phyloP scores from a whole-genome alignment of 1,284 basidiomycete species.

The Melampsora larici-populina region DNA sequence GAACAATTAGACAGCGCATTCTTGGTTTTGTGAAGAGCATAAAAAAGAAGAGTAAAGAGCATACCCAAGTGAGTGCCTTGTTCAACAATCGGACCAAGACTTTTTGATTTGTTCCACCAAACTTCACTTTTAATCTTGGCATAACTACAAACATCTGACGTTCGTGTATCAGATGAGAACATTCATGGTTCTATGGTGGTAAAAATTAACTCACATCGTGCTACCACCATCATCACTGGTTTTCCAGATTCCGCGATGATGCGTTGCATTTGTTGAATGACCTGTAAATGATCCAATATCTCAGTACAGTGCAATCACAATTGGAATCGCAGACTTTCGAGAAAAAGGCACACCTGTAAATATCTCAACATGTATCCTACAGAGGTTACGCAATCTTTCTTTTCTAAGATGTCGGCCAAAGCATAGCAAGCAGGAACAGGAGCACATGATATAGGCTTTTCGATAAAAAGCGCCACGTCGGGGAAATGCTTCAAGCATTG shows the following conservation, averaged over 20 bases:
- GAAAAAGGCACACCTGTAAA: slow-evolving; percentile 40
- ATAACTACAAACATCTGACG: slow-evolving; percentile 39
- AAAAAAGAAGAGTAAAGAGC: slow-evolving; percentile 43
- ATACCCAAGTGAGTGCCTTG: slow-evolving; percentile 80
- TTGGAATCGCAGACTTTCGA: not conserved
- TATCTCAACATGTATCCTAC: slow-evolving; percentile 68
- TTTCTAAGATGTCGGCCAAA: slow-evolving; percentile 51
- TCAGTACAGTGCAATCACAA: slow-evolving; percentile 44
- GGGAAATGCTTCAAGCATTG: slow-evolving; percentile 87
- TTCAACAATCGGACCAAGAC: slow-evolving; percentile 84
- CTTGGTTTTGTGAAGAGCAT: not conserved
- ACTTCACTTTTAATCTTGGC: slow-evolving; percentile 47
- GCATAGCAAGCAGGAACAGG: slow-evolving; percentile 59
- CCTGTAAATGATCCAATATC: slow-evolving; percentile 53
- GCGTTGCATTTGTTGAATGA: slow-evolving; percentile 54
- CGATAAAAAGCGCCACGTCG: slow-evolving; percentile 83
- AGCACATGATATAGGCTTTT: slow-evolving; percentile 89
- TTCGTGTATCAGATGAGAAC: not conserved
- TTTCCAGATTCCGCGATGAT: slow-evolving; percentile 39
- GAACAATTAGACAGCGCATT: not conserved
- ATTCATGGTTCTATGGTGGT: not conserved
- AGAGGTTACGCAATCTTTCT: slow-evolving; percentile 67
- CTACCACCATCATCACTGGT: slow-evolving; percentile 43
- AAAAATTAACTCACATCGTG: slow-evolving; percentile 29
- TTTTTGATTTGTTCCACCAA: slow-evolving; percentile 96